phyloP scores from a whole-genome alignment of 805 yeast genomes.

The Wickerhamomyces subpelliculosus region DNA sequence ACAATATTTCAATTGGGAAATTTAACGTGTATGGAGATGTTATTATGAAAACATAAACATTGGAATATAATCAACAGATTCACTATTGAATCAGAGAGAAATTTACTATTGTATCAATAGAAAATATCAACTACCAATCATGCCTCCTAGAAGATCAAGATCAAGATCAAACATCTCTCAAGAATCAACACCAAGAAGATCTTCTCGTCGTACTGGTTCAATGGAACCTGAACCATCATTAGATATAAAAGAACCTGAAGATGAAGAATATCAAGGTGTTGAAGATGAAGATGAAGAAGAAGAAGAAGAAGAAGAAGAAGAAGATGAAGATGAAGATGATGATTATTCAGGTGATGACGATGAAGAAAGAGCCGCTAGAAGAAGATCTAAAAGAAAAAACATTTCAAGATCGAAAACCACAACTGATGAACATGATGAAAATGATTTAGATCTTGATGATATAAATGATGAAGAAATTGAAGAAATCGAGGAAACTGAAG shows the following conservation, averaged over 20 bases:
- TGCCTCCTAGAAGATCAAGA: constrained; percentile 1
- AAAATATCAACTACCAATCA: neutral
- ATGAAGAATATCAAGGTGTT: constrained; percentile 1
- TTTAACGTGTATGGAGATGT: no score
- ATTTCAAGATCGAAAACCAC: constrained; percentile 3
- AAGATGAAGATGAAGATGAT: constrained; percentile 11
- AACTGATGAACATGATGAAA: constrained; percentile 9
- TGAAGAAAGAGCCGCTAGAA: constrained; percentile 21
- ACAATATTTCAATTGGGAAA: no score
- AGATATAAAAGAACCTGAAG: constrained; percentile 1
- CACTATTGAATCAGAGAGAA: no score
- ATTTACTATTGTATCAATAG: no score
- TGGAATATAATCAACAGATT: no score
- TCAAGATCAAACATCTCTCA: neutral
- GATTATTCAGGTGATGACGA: constrained; percentile 18
- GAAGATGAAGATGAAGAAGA: constrained; percentile 9
- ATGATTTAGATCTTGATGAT: constrained; percentile 13
- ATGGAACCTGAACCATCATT: neutral
- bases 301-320: constrained; percentile 23
- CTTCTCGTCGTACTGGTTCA: neutral
- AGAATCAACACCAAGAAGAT: neutral
- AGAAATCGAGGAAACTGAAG: constrained; percentile 15
- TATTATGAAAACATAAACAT: no score
- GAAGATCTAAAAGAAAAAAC: constrained; percentile 17
- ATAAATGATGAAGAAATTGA: constrained; percentile 15